These are phyloP conservation scores for Pilobolus umbonatus DNA, from an alignment of 192 early-diverging fungal genomes.

Conservation along the genomic window DNA sequence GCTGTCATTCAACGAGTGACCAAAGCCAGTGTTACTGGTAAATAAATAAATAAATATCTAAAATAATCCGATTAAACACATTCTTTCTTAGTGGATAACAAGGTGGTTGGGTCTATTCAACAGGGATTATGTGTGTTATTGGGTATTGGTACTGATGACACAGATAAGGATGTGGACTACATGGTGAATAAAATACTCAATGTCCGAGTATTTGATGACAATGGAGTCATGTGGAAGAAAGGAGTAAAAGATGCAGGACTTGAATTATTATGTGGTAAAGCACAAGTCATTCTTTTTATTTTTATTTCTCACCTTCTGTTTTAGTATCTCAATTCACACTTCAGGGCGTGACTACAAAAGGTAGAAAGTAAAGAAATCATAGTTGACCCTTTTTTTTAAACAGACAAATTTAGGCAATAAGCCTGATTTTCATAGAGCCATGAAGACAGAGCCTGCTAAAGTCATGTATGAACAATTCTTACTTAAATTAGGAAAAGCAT, in stretches of 20 bases:
- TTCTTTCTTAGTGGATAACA: conserved; percentile 69
- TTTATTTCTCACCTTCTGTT: not conserved
- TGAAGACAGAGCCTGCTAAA: conserved; percentile 64
- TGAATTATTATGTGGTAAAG: conserved; percentile 74
- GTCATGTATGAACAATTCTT: conserved; percentile 77
- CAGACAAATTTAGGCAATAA: conserved; percentile 51
- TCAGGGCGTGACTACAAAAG: conserved; percentile 76
- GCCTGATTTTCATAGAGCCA: conserved; percentile 90
- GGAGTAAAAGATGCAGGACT: conserved; percentile 68
- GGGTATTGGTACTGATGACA: conserved; percentile 66
- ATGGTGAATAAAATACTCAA: conserved; percentile 80
- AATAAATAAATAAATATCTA: not conserved
- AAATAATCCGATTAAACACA: not conserved
- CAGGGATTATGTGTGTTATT: conserved; percentile 75
- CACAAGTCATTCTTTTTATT: too few species aligned
- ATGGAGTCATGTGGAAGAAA: conserved; percentile 72
- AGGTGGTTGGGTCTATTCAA: conserved; percentile 74
- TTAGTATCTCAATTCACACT: conserved; percentile 92
- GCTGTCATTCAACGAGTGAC: conserved; percentile 33
- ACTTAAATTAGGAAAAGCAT: conserved; percentile 54
- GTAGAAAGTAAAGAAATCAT: conserved; percentile 21
- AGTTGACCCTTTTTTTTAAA: not conserved
- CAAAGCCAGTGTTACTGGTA: conserved; percentile 28
- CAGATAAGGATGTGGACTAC: conserved; percentile 73
- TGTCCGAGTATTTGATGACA: conserved; percentile 74